Evolutionary conservation across 208 protist species (phyloP), one percentile per base, ranked within the genome.

Genomic region (Leptomonas pyrrhocoris): DNA sequence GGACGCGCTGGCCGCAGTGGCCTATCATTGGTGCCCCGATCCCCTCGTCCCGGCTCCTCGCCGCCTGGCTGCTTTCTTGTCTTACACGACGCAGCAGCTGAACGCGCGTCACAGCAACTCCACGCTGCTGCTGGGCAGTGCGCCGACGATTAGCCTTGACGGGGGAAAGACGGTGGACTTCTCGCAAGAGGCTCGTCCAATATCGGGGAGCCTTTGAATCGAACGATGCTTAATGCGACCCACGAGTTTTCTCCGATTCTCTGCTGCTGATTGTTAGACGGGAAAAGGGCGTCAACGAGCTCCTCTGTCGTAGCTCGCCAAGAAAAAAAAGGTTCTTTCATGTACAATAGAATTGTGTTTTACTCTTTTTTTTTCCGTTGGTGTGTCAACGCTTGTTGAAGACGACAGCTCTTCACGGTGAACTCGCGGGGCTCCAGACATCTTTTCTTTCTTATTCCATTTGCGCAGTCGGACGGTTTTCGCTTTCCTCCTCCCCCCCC

Each of bases 1-100:
- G 5, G 86, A 96, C 53, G 73, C 68, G 23, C 49, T 96, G 38
- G 68, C 72, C 15, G 68, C 84, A 30, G 27, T 89, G 21, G 74
- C 73, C 27, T 38, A 83, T 40, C 87, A 94, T 74, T 96, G 91
- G 89, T 96, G 86, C 66, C 85, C 89, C 9, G 86, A 94, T 46
- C 85, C 85, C n/a, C 73, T 86, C n/a, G 77, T 94, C 2, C 83
- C 80, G 8, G 60, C 70, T 2, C 66, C 91, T 13, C 84, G 91
- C 51, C 92, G 92, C 40, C 73, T 93, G 0, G 91, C 88, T 1
- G 84, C 79, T 15, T 96, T 96, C 65, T 45, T 96, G 13, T 54
- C 78, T 11, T 42, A 66, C 70, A 71, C 83, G n/a, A 62, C 94
- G 13, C 73, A 79, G 40, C 88, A 89, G 66, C 79, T 96, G 45